These are phyloP conservation scores for Lablab purpureus DNA, from an alignment of 306 rosid species.

Conservation along the genomic window DNA sequence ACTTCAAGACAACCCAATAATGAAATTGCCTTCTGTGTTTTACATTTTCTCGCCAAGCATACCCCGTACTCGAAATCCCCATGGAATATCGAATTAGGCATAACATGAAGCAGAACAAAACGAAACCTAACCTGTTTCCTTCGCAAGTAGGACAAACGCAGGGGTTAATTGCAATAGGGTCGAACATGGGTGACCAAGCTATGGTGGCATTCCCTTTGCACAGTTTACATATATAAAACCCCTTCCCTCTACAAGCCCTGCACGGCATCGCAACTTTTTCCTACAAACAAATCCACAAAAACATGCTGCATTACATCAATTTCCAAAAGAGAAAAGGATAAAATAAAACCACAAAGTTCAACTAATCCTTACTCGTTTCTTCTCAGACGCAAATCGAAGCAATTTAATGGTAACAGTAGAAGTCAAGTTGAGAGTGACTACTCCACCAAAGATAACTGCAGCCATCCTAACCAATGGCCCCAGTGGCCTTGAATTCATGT, in stretches of 20 bases:
- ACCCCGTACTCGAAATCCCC: background rate
- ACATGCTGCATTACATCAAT: background rate
- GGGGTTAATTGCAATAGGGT: constrained; percentile 90
- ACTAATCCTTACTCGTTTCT: constrained; percentile 69
- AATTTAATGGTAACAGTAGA: constrained; percentile 68
- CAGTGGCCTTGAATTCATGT: constrained; percentile 61
- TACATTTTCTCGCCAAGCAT: background rate
- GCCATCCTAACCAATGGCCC: constrained; percentile 56
- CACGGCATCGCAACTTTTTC: constrained; percentile 72
- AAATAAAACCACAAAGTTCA: background rate
- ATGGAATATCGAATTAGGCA: constrained; percentile 7
- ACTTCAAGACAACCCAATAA: background rate
- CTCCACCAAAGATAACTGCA: constrained; percentile 67
- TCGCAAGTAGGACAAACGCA: constrained; percentile 96
- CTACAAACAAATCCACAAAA: constrained; percentile 56
- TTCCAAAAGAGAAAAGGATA: background rate
- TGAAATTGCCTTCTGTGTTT: constrained; percentile 20
- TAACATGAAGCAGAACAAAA: background rate
- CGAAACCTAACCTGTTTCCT: constrained; percentile 74
- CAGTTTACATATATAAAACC: constrained; percentile 85
- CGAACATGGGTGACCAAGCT: constrained; percentile 86
- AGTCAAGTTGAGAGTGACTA: constrained; percentile 66
- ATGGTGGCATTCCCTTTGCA: constrained; percentile 80
- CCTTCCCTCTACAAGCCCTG: constrained; percentile 76
- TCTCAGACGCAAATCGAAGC: constrained; percentile 61